These are phyloP conservation scores for Geotrichum australiense DNA, from an alignment of 1,139 yeast species.

Conservation along the genomic window DNA sequence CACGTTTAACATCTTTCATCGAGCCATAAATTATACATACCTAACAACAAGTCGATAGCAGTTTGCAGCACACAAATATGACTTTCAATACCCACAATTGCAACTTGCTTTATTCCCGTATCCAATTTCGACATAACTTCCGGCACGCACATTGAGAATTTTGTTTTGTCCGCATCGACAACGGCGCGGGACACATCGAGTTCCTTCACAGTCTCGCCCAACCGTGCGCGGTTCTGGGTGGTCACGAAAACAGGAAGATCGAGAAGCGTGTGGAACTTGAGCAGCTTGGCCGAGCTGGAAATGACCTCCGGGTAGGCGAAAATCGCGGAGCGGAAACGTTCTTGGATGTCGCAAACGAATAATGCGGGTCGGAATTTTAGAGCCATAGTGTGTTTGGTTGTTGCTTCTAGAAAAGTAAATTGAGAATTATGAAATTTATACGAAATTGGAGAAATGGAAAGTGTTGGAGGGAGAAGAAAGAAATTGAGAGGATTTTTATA, in stretches of 20 bases:
- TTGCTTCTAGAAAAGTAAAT: too few species aligned
- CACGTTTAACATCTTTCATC: background rate
- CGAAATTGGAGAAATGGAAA: too few species aligned
- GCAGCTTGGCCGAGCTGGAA: conserved; percentile 21
- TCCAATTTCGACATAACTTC: conserved; percentile 22
- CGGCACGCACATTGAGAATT: conserved; percentile 27
- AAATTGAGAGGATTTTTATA: too few species aligned
- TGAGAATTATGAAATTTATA: too few species aligned
- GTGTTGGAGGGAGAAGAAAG: too few species aligned
- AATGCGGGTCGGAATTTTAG: conserved; percentile 25
- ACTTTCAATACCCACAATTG: conserved; percentile 28
- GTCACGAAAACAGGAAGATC: conserved; percentile 27
- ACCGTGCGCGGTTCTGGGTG: conserved; percentile 26
- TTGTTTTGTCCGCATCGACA: conserved; percentile 27
- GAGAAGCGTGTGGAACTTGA: conserved; percentile 24
- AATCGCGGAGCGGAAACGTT: conserved; percentile 23
- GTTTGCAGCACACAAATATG: conserved; percentile 30
- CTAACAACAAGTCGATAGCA: conserved; percentile 23
- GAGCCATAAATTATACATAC: conserved; percentile 6
- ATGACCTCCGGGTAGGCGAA: conserved; percentile 24
- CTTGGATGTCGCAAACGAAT: conserved; percentile 27
- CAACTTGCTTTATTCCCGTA: conserved; percentile 21
- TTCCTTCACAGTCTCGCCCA: conserved; percentile 27
- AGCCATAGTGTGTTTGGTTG: background rate
- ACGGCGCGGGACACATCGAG: conserved; percentile 22